Evolutionary conservation across 192 early-diverging fungal genomes (phyloP), one percentile per base, ranked within the genome.

Genomic region (Phycomyces nitens): DNA sequence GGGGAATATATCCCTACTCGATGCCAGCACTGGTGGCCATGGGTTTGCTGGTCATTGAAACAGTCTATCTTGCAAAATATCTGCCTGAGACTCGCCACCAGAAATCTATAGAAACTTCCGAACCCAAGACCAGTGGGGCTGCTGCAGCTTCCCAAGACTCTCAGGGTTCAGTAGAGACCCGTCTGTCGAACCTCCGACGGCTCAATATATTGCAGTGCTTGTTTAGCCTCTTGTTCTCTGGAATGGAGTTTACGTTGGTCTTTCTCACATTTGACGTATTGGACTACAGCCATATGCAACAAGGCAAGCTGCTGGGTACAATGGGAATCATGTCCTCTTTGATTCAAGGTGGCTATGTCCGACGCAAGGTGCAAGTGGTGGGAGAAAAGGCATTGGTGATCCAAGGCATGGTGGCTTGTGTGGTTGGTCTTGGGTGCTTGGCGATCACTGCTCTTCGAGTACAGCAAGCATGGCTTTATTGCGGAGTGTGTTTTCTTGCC

Each of bases 241-340:
- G 97, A 0, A 96, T 99, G 94, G 97, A 99, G 80, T 99, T 97
- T 79, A 99, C 95, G 0, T 80, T 99, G 53, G 93, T 94, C 1
- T 99, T 99, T 72, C 75, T 97, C 61, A 99, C 97, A 0, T 92
- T 91, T 71, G 94, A 99, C 76, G 77, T 91, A 24, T 94, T 96
- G 59, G 73, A 82, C 27, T 99, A 94, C 66, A 79, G 82, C 10
- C 88, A 96, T 70, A 86, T 85, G 72, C 86, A 91, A 66, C 95
- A 99, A 77, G 97, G 97, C 15, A 82, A 77, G 53, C 73, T 97
- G 3, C 79, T 99, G 3, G 95, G 88, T 0, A 91, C 86, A 64
- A 90, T 97, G 27, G 97, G 95, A 18, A 83, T 99, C 20, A 53
- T 90, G 10, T 92, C 92, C 5, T 89, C 97, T 4, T 39, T 93